These are phyloP conservation scores for Ophiostoma fasciatum DNA, from an alignment of 2,329 filamentous ascomycete species.

Conservation along the genomic window DNA sequence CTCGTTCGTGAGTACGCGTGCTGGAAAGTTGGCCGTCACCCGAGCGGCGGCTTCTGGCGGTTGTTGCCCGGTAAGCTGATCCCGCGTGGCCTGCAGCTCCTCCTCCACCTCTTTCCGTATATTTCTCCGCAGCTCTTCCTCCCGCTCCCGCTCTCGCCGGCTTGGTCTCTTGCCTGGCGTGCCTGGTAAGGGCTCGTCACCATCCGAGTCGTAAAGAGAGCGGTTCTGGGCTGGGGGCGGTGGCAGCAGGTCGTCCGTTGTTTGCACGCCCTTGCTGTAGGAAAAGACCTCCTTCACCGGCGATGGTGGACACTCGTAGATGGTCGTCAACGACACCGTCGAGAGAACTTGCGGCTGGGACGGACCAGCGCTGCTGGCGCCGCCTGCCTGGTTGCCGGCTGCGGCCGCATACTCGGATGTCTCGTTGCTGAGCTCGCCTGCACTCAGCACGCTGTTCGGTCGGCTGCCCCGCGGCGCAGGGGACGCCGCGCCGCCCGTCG, in stretches of 20 bases:
- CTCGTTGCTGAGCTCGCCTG: slow-evolving; percentile 65
- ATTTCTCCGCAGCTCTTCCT: slow-evolving; percentile 78
- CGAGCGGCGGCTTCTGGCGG: slow-evolving; percentile 25
- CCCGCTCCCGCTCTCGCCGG: slow-evolving; percentile 63
- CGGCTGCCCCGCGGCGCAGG: slow-evolving; percentile 57
- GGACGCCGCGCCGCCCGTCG: slow-evolving; percentile 48
- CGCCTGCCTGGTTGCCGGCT: slow-evolving; percentile 17
- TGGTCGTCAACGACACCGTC: slow-evolving; percentile 56
- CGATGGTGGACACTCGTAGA: slow-evolving; percentile 67
- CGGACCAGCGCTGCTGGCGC: slow-evolving; percentile 5
- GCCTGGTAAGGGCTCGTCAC: slow-evolving; percentile 39
- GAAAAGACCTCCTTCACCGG: slow-evolving; percentile 75
- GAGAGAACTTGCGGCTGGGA: slow-evolving; percentile 49
- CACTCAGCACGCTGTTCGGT: slow-evolving; percentile 75
- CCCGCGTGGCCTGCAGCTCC: slow-evolving; percentile 62
- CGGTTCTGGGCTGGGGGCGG: slow-evolving; percentile 36
- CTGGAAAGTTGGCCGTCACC: slow-evolving; percentile 49
- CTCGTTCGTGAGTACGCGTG: slow-evolving; percentile 64
- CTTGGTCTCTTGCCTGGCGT: slow-evolving; percentile 61
- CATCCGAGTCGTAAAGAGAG: slow-evolving; percentile 46
- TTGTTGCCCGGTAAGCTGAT: slow-evolving; percentile 36
- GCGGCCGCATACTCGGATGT: slow-evolving; percentile 45
- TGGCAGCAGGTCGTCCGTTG: slow-evolving; percentile 57
- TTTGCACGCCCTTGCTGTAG: slow-evolving; percentile 96
- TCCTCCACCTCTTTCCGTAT: slow-evolving; percentile 85